Percentiles rank a stretch among this genome's conserved stretches.
Conservation (phyloP, 1,284 basidiomycete genomes). For the Ceratobasidium sp. region DNA sequence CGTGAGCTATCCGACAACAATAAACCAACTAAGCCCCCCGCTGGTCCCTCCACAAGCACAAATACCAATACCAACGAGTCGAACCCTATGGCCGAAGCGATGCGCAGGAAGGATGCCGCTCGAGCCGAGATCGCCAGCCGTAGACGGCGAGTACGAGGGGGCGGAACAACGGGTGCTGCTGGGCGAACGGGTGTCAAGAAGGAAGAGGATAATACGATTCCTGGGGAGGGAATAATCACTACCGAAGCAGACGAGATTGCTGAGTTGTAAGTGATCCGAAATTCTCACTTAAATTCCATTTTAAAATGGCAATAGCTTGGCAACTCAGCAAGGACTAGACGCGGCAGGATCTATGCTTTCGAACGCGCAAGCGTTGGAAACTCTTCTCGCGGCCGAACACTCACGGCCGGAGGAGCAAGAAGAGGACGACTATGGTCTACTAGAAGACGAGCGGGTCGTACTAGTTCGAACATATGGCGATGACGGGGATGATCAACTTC, state of each 20-base stretch:
- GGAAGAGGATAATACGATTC: conserved; percentile 48
- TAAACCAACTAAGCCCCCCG: not conserved
- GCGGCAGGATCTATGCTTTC: conserved; percentile 32
- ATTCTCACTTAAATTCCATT: not conserved
- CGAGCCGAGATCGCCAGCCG: conserved; percentile 60
- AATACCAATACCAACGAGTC: conserved; percentile 43
- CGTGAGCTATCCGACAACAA: conserved; percentile 58
- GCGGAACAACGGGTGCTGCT: conserved; percentile 55
- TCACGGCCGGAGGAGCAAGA: conserved; percentile 63
- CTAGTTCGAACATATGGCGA: conserved; percentile 88
- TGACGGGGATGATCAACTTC: conserved; percentile 87
- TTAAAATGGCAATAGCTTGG: conserved; percentile 17
- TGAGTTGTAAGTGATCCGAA: conserved; percentile 59
- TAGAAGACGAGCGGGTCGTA: conserved; percentile 80
- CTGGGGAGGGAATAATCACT: conserved; percentile 54
- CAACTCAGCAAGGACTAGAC: conserved; percentile 37
- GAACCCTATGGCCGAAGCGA: conserved; percentile 63
- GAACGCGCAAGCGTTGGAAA: conserved; percentile 38
- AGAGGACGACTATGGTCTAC: conserved; percentile 73
- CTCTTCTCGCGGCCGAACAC: conserved; percentile 20
- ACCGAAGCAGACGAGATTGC: conserved; percentile 64
- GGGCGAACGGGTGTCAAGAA: conserved; percentile 45
- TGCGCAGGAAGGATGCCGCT: conserved; percentile 75
- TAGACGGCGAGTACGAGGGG: conserved; percentile 68
- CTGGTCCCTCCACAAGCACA: not conserved